Evolutionary conservation across 805 yeast genomes (phyloP), one percentile per base, ranked within the genome.

Genomic region (Saccharomycopsis javanensis): DNA sequence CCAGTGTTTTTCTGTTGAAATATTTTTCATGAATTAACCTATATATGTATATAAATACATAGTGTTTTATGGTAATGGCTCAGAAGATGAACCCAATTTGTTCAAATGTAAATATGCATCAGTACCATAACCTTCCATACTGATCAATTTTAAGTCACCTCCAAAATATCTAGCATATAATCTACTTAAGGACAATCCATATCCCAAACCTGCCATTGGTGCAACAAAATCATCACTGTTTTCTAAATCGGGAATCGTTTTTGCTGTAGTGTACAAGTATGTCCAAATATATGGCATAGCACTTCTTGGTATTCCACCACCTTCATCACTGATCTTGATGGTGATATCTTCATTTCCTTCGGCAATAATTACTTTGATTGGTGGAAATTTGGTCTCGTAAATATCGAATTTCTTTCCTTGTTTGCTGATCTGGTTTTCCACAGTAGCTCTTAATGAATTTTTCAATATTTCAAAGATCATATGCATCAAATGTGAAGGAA

Each of bases 41-140:
- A n/a, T n/a, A n/a, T n/a, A n/a, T n/a, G n/a, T n/a, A n/a, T n/a
- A n/a, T n/a, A n/a, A n/a, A n/a, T n/a, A n/a, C n/a, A n/a, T n/a
- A n/a, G n/a, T n/a, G n/a, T n/a, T n/a, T 42, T 37, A 59, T 25
- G 59, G 57, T 18, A 59, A 33, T 15, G 62, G 62, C 28, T 60
- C 62, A 15, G 57, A 50, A 8, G 57, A 55, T 20, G 58, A 52
- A 6, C 62, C 62, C 48, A 60, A 55, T 35, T 57, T 75, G 69
- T 89, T 89, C 67, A 89, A 75, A 71, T 90, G 96, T 66, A 90
- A 70, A 65, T 89, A 90, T 1, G 88, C 96, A 67, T 89, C 97
- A 0, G 97, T 89, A 15, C 97, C 97, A 66, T 89, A 88, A 7
- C 96, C 96, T 70, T 89, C 96, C 96, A 90, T 88, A 34, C 89